These are phyloP conservation scores for Ocimum tenuiflorum DNA, from an alignment of 257 asterid species.

Conservation along the genomic window DNA sequence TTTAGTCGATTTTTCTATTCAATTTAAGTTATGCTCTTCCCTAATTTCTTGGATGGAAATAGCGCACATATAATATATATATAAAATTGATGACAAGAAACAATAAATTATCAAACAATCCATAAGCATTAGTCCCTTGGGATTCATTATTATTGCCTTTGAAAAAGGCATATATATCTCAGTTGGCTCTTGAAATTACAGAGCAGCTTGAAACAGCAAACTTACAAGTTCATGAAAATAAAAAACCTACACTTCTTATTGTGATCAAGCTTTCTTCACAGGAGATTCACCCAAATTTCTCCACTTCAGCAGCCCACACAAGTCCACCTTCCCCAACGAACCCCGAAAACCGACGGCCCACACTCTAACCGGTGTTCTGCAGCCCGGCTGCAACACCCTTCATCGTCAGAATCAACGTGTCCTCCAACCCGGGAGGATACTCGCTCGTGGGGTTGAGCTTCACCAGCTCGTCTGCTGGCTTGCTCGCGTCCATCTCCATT, in stretches of 20 bases:
- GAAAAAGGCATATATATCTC: neutral
- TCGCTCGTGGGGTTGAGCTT: conserved; percentile 79
- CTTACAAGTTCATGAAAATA: neutral
- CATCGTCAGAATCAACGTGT: conserved; percentile 87
- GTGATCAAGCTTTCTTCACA: neutral
- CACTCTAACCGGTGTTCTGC: conserved; percentile 84
- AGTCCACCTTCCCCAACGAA: neutral
- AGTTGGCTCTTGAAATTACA: neutral
- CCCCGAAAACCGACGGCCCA: too few relatives aligned
- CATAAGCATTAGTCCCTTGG: neutral
- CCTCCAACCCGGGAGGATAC: conserved; percentile 85
- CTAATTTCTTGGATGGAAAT: too few relatives aligned
- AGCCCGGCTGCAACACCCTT: conserved; percentile 92
- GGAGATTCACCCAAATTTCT: neutral
- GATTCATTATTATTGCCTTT: neutral
- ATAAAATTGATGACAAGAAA: neutral
- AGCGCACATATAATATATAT: too few relatives aligned
- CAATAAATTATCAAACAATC: neutral
- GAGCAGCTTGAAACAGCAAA: neutral
- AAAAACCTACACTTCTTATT: neutral
- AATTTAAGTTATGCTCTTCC: too few relatives aligned
- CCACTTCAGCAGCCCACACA: neutral
- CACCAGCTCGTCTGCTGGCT: conserved; percentile 77
- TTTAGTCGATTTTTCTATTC: too few relatives aligned
- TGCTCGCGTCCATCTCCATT: conserved; percentile 50